phyloP scores from a whole-genome alignment of 176 grass and related monocot species.

The Otatea glauca region DNA sequence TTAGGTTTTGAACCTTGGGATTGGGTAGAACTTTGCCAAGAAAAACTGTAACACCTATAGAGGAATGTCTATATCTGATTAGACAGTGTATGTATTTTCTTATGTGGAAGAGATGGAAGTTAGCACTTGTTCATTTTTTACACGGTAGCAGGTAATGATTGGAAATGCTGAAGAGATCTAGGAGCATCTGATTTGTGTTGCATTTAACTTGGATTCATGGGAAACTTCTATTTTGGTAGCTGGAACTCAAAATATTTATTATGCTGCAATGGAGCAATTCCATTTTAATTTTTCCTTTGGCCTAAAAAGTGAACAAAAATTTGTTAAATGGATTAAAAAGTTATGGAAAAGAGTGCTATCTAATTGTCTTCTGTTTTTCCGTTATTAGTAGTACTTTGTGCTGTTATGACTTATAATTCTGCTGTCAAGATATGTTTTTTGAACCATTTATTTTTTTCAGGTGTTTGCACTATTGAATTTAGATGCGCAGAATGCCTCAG shows the following conservation, averaged over 20 bases:
- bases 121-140: background rate
- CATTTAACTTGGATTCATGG: conserved; percentile 6
- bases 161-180: background rate
- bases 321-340: background rate
- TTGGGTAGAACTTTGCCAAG: background rate
- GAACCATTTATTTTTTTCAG: conserved; percentile 3
- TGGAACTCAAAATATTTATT: conserved; percentile 1
- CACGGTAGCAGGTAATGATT: background rate
- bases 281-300: background rate
- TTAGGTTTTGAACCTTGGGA: conserved; percentile 5
- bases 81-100: background rate
- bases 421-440: conserved; percentile 3
- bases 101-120: background rate
- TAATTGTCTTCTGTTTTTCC: background rate
- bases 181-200: background rate
- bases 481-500: conserved; percentile 46
- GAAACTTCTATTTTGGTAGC: conserved; percentile 6
- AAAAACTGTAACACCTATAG: background rate
- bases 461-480: conserved; percentile 24
- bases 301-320: background rate
- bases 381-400: background rate
- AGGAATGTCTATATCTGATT: background rate
- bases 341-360: background rate
- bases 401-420: conserved; percentile 4
- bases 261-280: background rate